These are phyloP conservation scores for Aspergillus ustus DNA, from an alignment of 2,329 filamentous ascomycete genomes.

Conservation along the genomic window DNA sequence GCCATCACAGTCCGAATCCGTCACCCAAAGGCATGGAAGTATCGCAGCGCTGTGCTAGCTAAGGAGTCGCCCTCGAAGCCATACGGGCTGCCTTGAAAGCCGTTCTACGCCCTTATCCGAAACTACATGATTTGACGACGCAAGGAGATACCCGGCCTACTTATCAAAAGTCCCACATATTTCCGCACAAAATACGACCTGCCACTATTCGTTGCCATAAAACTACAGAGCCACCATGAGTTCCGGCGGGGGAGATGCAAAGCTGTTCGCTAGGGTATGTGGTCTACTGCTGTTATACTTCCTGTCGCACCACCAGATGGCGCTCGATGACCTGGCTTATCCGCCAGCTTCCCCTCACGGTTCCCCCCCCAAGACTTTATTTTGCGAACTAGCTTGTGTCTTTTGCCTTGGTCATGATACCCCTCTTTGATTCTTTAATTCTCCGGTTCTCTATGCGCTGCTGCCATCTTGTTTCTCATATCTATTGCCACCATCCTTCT, in stretches of 20 bases:
- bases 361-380: conserved; percentile 1
- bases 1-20: conserved; percentile 7
- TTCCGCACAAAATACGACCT: conserved; percentile 9
- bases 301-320: conserved; percentile 22
- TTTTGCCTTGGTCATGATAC: conserved; percentile 13
- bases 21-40: conserved; percentile 28
- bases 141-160: conserved; percentile 4
- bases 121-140: conserved; percentile 26
- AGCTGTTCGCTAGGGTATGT: conserved; percentile 96
- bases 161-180: conserved; percentile 4
- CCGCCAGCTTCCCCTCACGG: conserved; percentile 20
- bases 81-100: conserved; percentile 11
- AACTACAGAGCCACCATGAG: conserved; percentile 55
- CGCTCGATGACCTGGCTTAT: conserved; percentile 17
- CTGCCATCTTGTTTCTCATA: background rate
- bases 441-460: conserved; percentile 3
- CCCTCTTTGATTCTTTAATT: conserved; percentile 20
- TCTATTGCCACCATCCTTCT: background rate
- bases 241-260: conserved; percentile 87
- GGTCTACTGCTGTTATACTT: conserved; percentile 22
- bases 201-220: conserved; percentile 10
- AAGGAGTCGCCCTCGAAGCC: conserved; percentile 22
- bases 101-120: conserved; percentile 7
- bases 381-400: conserved; percentile 7
- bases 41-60: conserved; percentile 28